These are phyloP conservation scores for Ambrosiella cleistominuta DNA, from an alignment of 2,329 filamentous ascomycete species.

Conservation along the genomic window DNA sequence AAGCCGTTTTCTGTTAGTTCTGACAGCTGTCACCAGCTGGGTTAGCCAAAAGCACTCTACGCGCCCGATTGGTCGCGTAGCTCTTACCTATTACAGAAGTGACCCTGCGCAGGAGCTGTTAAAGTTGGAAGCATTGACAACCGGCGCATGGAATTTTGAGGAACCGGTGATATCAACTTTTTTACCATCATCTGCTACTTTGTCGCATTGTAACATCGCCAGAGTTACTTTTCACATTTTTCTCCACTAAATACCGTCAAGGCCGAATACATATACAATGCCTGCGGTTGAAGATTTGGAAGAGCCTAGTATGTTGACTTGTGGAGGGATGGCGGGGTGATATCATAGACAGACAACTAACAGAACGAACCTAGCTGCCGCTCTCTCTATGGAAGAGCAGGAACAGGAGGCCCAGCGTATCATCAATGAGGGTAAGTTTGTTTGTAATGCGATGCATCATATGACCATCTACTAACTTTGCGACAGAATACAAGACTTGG, in stretches of 20 bases:
- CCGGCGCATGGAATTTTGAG: not conserved
- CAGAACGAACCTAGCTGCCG: conserved; percentile 12
- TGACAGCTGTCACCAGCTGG: no score
- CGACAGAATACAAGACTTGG: conserved; percentile 93
- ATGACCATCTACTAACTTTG: conserved; percentile 12
- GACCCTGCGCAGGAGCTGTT: no score
- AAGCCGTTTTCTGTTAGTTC: no score
- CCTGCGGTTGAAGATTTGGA: conserved; percentile 8
- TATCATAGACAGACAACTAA: not conserved
- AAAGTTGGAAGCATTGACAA: no score
- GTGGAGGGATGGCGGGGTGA: not conserved
- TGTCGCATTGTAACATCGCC: not conserved
- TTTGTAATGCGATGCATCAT: not conserved
- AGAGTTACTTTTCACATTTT: not conserved
- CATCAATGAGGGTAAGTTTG: conserved; percentile 64
- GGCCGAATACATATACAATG: not conserved
- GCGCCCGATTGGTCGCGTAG: no score
- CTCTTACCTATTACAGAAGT: no score
- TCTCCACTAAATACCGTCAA: not conserved
- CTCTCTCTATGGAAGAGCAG: conserved; percentile 42
- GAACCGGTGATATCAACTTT: not conserved
- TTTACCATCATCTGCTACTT: not conserved
- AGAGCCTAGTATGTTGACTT: conserved; percentile 5
- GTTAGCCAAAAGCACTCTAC: no score
- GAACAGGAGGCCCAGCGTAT: conserved; percentile 64